Evolutionary conservation across 768 basidiomycete species (phyloP), one percentile per base, ranked within the genome.

Genomic region (Russula virescens): DNA sequence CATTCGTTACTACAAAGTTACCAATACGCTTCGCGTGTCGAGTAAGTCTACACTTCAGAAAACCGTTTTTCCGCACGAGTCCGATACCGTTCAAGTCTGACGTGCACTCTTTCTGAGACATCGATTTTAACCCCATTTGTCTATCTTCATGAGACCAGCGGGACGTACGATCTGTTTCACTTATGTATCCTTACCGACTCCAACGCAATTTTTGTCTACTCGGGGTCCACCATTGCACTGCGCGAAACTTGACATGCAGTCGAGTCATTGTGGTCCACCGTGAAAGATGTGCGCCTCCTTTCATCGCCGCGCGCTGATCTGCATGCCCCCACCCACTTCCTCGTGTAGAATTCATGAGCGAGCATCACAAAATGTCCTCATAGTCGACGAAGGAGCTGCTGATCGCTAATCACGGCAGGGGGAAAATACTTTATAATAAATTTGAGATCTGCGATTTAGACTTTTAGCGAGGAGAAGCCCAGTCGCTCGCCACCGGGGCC

Each of bases 21-120:
- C 73, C 83, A 84, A 46, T 95, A 91, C 74, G 94, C 94, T 74
- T 95, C 91, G 92, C 86, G 92, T 66, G 83, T 95, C 34, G 91
- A 94, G 87, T 91, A 69, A 72, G 88, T 75, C 35, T 48, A 34
- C 13, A 8, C 21, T 52, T 9, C 4, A 9, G 9, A 1, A 13
- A 23, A 11, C 19, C 18, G 6, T 46, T 53, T 19, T 4, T 28
- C 9, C 16, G 6, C 10, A 28, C 23, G 1, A 13, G 28, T 25
- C 42, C 40, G 58, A 34, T 16, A 21, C 8, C 18, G 18, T 18
- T 3, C 8, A 89, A 88, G 68, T 91, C 94, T 9, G 81, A 81
- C 60, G 84, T 94, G 60, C 84, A 86, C 70, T 86, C 83, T 71
- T 93, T 87, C 74, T 95, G 93, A 68, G 88, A 94, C 66, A 65